A percentile compares a stretch with the other conserved stretches of the same genome.
phyloP scores from a whole-genome alignment of 768 basidiomycete species.

The Leccinum ochraceum region DNA sequence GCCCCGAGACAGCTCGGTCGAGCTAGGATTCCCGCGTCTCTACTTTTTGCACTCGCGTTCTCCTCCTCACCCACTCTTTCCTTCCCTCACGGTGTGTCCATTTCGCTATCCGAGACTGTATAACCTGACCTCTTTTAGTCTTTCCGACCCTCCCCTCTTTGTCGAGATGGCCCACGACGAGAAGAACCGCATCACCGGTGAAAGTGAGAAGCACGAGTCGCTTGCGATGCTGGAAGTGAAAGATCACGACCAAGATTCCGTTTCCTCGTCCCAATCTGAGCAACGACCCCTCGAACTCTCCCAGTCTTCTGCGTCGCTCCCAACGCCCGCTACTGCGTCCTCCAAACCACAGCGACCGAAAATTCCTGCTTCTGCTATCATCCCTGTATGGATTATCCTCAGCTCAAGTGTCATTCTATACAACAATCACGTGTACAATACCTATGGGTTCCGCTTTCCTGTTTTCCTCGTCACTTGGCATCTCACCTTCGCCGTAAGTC shows the following conservation, averaged over 20 bases:
- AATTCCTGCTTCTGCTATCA: conserved; percentile 67
- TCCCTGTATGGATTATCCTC: conserved; percentile 92
- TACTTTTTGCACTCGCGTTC: neutral
- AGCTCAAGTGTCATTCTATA: conserved; percentile 92
- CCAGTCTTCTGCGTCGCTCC: conserved; percentile 38
- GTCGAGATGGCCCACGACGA: conserved; percentile 28
- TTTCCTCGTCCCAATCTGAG: neutral
- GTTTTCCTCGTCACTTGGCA: conserved; percentile 94
- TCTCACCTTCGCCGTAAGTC: conserved; percentile 61
- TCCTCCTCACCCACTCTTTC: neutral
- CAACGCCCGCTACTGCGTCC: conserved; percentile 55
- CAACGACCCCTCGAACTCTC: conserved; percentile 5
- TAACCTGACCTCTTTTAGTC: neutral
- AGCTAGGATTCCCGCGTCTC: neutral
- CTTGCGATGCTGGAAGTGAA: conserved; percentile 19
- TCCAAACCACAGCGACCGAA: conserved; percentile 46
- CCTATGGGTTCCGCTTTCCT: conserved; percentile 81
- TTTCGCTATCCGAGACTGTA: neutral
- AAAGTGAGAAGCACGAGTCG: conserved; percentile 22
- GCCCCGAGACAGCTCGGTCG: neutral
- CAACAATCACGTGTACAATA: conserved; percentile 90
- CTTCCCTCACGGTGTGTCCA: conserved; percentile 9
- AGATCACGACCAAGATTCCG: conserved; percentile 18
- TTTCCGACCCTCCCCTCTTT: neutral
- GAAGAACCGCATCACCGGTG: conserved; percentile 14